Conservation (phyloP, 2,329 filamentous ascomycete genomes). For the Metarhizium robertsii region DNA sequence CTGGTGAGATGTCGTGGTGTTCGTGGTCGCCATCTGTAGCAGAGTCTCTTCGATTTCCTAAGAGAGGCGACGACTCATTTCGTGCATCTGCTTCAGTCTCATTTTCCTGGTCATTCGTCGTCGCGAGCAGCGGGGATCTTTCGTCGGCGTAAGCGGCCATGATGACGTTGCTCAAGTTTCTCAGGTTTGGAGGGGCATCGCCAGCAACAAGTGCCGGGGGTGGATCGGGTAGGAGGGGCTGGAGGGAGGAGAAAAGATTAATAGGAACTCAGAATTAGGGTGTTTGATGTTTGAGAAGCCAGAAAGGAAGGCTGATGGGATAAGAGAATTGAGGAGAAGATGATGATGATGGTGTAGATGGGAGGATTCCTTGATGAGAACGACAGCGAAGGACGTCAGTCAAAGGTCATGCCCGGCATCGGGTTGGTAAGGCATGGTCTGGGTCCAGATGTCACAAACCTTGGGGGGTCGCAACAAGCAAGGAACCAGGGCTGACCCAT, state of each 20-base stretch:
- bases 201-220: not conserved
- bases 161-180: conserved; percentile 5
- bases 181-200: not conserved
- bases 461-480: not conserved
- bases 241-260: not conserved
- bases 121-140: conserved; percentile 33
- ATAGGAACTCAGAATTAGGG: not conserved
- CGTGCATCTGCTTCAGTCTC: conserved; percentile 8
- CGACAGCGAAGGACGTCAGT: not conserved
- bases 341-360: not conserved
- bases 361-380: not conserved
- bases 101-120: conserved; percentile 18
- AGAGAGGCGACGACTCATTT: conserved; percentile 43
- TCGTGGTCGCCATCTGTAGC: conserved; percentile 22
- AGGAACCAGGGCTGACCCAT: conserved; percentile 1
- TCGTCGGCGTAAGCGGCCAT: conserved; percentile 34
- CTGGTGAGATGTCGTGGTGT: conserved; percentile 17
- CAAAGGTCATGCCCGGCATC: not conserved
- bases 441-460: not conserved
- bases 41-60: conserved; percentile 20
- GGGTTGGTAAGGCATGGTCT: not conserved
- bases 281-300: not conserved
- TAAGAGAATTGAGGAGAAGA: not conserved
- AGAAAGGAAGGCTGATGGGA: not conserved
- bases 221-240: not conserved